phyloP scores from a whole-genome alignment of 78 protist species.

The Isochrysis galbana region DNA sequence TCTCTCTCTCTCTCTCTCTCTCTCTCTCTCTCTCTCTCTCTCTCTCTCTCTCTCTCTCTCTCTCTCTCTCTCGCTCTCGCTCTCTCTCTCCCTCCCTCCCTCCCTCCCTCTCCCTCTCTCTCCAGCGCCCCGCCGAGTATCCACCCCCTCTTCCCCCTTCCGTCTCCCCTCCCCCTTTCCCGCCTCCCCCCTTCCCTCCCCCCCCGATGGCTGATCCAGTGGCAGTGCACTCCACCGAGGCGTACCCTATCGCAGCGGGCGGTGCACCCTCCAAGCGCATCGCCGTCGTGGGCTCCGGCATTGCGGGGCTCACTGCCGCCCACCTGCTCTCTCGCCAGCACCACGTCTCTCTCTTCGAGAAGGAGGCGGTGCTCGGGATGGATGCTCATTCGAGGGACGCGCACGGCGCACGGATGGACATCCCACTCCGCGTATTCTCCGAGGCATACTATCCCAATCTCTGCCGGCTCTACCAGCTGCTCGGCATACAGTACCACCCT shows the following conservation, averaged over 20 bases:
- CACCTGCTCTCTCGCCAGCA: neutral
- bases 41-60: too few relatives aligned
- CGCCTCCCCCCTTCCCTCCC: too few relatives aligned
- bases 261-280: neutral
- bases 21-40: too few relatives aligned
- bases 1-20: too few relatives aligned
- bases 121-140: too few relatives aligned
- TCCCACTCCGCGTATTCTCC: constrained; percentile 32
- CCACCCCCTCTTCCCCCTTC: too few relatives aligned
- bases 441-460: constrained; percentile 29
- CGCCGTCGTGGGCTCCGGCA: constrained; percentile 33
- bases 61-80: too few relatives aligned
- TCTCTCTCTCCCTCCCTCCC: too few relatives aligned
- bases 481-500: neutral
- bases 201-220: too few relatives aligned
- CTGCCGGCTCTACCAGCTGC: neutral
- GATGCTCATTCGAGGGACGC: neutral
- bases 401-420: constrained; percentile 24
- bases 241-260: neutral
- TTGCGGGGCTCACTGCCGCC: constrained; percentile 15
- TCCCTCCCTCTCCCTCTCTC: too few relatives aligned
- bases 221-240: neutral
- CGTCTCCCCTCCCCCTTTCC: too few relatives aligned
- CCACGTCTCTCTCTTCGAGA: constrained; percentile 1
- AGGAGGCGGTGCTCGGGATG: constrained; percentile 16